A percentile compares a stretch with the other conserved stretches of the same genome.
These are phyloP conservation scores for Capronia americana DNA, from an alignment of 2,329 filamentous ascomycete species.

Conservation along the genomic window DNA sequence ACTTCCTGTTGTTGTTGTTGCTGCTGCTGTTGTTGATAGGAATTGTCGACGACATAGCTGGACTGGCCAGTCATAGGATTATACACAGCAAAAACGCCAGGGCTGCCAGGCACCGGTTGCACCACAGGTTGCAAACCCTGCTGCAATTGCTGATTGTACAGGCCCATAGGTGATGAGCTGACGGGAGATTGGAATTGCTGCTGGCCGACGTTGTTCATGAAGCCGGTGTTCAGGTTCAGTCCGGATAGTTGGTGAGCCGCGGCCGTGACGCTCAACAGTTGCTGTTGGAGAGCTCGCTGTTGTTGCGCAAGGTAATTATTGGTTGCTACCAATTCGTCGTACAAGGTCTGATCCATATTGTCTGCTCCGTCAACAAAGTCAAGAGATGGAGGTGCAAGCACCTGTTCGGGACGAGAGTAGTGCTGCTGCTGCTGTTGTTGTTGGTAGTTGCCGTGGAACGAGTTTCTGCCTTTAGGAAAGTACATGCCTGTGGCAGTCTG, in stretches of 20 bases:
- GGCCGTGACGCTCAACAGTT: constrained; percentile 81
- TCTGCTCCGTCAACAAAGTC: constrained; percentile 73
- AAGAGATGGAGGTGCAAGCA: constrained; percentile 81
- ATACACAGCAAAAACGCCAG: constrained; percentile 81
- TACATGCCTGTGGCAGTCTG: constrained; percentile 65
- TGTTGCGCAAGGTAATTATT: constrained; percentile 93
- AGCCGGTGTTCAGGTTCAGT: constrained; percentile 66
- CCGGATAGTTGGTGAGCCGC: constrained; percentile 83
- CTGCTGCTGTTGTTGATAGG: constrained; percentile 58
- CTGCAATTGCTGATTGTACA: constrained; percentile 71
- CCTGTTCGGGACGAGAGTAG: constrained; percentile 80
- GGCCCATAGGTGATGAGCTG: constrained; percentile 61
- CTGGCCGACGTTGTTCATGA: constrained; percentile 51
- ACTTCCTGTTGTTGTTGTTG: constrained; percentile 38
- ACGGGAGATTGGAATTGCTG: constrained; percentile 61
- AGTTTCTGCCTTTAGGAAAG: constrained; percentile 54
- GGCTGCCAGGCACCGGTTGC: constrained; percentile 69
- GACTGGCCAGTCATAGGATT: constrained; percentile 87
- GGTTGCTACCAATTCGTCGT: constrained; percentile 87
- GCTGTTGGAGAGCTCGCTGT: constrained; percentile 93
- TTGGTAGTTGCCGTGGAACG: constrained; percentile 56
- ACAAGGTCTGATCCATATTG: constrained; percentile 82
- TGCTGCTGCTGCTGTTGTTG: constrained; percentile 51
- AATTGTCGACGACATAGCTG: constrained; percentile 77
- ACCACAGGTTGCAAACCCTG: constrained; percentile 70